phyloP scores from a whole-genome alignment of 331 rosid genomes.

The Spiraea crenata region DNA sequence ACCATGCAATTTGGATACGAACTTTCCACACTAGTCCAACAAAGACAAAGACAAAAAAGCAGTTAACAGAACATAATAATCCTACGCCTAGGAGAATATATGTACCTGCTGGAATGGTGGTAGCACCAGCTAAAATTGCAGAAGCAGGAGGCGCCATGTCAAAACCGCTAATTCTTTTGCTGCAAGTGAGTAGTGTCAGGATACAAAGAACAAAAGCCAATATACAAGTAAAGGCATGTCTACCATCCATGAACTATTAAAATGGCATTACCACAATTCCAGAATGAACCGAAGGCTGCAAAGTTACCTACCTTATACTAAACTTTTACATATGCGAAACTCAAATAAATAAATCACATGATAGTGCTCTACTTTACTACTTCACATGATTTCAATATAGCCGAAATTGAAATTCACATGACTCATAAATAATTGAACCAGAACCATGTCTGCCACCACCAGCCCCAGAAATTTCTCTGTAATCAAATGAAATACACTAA shows the following conservation, averaged over 20 bases:
- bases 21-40: slow-evolving; percentile 90
- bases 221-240: neutral
- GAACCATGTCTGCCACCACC: too few species aligned
- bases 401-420: too few species aligned
- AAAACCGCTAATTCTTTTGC: slow-evolving; percentile 99
- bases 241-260: neutral
- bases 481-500: too few species aligned
- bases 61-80: slow-evolving; percentile 50
- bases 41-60: slow-evolving; percentile 42
- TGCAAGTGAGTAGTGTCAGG: slow-evolving; percentile 47
- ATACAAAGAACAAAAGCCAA: slow-evolving; percentile 17
- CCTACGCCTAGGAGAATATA: slow-evolving; percentile 28
- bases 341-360: neutral
- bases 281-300: neutral
- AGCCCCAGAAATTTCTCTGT: too few species aligned
- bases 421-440: too few species aligned
- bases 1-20: slow-evolving; percentile 85
- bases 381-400: neutral
- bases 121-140: slow-evolving; percentile 69
- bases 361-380: neutral
- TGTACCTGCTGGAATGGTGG: slow-evolving; percentile 74
- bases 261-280: neutral
- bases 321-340: neutral
- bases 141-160: slow-evolving; percentile 98
- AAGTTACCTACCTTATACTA: neutral